phyloP scores from a whole-genome alignment of 306 rosid species.

The Prunus mume region DNA sequence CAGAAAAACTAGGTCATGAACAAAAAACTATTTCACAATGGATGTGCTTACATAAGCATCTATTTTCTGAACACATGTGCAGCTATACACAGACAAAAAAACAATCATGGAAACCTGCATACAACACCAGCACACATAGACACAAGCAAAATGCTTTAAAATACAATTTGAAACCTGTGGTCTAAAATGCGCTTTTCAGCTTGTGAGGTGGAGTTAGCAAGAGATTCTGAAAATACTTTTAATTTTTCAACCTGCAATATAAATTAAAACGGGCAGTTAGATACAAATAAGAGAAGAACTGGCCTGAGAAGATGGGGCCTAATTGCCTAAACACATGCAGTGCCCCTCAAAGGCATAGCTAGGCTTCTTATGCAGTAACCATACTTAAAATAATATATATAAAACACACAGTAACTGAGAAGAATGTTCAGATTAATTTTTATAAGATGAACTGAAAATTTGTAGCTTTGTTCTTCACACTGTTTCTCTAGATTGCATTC shows the following conservation, averaged over 20 bases:
- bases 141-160: conserved; percentile 10
- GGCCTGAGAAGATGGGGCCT: neutral
- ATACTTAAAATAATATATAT: neutral
- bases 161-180: conserved; percentile 57
- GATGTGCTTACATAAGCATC: neutral
- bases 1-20: neutral
- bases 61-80: neutral
- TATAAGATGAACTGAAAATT: neutral
- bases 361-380: neutral
- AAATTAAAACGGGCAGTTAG: conserved; percentile 24
- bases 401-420: neutral
- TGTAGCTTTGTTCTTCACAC: neutral
- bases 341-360: neutral
- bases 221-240: conserved; percentile 81
- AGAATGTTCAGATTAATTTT: neutral
- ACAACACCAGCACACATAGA: neutral
- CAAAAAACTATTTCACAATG: neutral
- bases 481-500: neutral
- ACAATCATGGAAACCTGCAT: neutral
- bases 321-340: neutral
- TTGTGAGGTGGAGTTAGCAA: conserved; percentile 71
- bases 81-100: neutral
- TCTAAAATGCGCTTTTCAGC: conserved; percentile 79
- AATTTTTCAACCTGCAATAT: conserved; percentile 73
- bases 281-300: neutral